Conservation (phyloP, 116 monocot genomes). For the Dioscorea cayenensis region DNA sequence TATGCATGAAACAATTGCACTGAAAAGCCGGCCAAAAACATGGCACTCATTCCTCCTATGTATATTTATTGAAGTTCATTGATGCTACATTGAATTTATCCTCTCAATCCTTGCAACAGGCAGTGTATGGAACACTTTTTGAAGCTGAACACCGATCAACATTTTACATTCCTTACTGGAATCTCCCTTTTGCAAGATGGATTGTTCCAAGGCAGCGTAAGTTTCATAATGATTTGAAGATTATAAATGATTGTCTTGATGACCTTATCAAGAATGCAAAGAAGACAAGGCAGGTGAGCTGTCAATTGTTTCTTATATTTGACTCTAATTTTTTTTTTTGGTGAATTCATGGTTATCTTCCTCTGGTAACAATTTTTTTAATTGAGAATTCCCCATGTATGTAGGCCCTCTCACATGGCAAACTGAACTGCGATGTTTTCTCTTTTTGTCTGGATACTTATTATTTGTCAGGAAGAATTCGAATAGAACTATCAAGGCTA, state of each 20-base stretch:
- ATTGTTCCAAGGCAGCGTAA: constrained; percentile 96
- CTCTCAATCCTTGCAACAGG: constrained; percentile 30
- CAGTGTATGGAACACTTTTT: constrained; percentile 98
- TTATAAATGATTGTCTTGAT: constrained; percentile 96
- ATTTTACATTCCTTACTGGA: constrained; percentile 99
- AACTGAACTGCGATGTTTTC: background rate
- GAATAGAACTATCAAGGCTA: no score
- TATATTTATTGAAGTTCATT: background rate
- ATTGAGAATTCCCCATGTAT: background rate
- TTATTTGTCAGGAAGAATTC: no score
- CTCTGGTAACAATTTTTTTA: background rate
- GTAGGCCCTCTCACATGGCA: background rate
- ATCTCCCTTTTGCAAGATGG: constrained; percentile 88
- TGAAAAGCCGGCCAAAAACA: no score
- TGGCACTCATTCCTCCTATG: no score
- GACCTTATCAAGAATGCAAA: constrained; percentile 88
- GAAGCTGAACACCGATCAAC: constrained; percentile 99
- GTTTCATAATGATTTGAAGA: constrained; percentile 68
- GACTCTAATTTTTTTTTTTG: background rate
- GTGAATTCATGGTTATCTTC: background rate
- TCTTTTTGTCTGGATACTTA: no score
- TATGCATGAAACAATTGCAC: no score
- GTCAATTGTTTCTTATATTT: background rate
- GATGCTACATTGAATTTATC: background rate
- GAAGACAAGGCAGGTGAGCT: constrained; percentile 80